Percentiles rank a stretch among this genome's conserved stretches.
phyloP scores from a whole-genome alignment of 768 basidiomycete species.

The Leccinum disarticulatum region DNA sequence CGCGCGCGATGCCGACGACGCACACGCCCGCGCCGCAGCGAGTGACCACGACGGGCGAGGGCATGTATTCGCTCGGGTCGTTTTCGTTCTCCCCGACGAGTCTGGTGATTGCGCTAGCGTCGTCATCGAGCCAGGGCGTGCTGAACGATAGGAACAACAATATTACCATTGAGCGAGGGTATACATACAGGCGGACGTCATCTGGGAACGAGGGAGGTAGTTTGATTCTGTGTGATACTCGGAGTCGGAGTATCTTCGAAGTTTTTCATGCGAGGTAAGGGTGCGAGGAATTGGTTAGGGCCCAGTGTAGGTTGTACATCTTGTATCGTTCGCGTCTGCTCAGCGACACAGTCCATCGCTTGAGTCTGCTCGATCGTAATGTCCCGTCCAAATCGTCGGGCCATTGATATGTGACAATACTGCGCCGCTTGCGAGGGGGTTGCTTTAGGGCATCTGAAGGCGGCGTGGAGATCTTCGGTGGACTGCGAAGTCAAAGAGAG shows the following conservation, averaged over 20 bases:
- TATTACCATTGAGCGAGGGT: constrained; percentile 35
- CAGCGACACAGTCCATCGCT: constrained; percentile 70
- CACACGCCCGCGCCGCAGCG: background rate
- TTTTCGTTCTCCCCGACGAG: constrained; percentile 26
- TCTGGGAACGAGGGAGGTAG: too few relatives aligned
- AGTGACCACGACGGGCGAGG: constrained; percentile 6
- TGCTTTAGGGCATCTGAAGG: constrained; percentile 61
- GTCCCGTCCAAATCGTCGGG: constrained; percentile 55
- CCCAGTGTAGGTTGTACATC: constrained; percentile 47
- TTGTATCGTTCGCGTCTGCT: constrained; percentile 69
- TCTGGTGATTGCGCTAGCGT: constrained; percentile 21
- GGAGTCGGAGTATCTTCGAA: too few relatives aligned
- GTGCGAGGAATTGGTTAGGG: too few relatives aligned
- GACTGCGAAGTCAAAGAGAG: constrained; percentile 75
- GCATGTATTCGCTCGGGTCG: constrained; percentile 15
- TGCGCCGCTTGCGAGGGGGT: constrained; percentile 65
- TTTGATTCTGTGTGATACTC: too few relatives aligned
- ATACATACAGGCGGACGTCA: constrained; percentile 24
- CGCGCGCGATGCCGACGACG: background rate
- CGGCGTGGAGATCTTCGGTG: constrained; percentile 69
- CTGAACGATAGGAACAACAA: constrained; percentile 34
- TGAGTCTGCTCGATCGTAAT: constrained; percentile 63
- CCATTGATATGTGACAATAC: constrained; percentile 69
- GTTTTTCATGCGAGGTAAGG: too few relatives aligned
- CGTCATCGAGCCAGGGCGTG: constrained; percentile 22